phyloP scores from a whole-genome alignment of 495 filamentous ascomycete genomes.

The Achaetomiella virescens region DNA sequence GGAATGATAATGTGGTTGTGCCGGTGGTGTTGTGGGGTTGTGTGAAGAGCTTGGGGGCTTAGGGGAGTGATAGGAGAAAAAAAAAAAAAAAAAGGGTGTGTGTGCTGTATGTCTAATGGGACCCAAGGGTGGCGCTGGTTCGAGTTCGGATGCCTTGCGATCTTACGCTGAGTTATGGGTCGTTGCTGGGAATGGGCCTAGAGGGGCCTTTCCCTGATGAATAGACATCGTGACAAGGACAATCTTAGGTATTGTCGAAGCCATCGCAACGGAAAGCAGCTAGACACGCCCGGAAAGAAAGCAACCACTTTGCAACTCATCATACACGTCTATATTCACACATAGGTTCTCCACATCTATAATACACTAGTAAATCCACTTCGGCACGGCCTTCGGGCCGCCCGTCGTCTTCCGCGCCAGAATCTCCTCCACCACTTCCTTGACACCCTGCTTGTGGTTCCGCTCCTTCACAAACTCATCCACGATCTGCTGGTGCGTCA shows the following conservation, averaged over 20 bases:
- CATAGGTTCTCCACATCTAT: neutral
- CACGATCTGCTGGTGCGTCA: slow-evolving; percentile 39
- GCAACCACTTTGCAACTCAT: slow-evolving; percentile 2
- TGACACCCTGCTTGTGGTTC: slow-evolving; percentile 50
- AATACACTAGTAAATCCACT: slow-evolving; percentile 30
- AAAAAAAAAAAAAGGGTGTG: too few relatives aligned
- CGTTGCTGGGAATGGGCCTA: too few relatives aligned
- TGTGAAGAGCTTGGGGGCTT: slow-evolving; percentile 62
- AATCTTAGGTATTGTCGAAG: too few relatives aligned
- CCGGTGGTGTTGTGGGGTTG: slow-evolving; percentile 91
- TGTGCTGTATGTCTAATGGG: too few relatives aligned
- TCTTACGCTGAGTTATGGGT: too few relatives aligned
- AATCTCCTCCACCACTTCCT: slow-evolving; percentile 52
- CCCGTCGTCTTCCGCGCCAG: slow-evolving; percentile 43
- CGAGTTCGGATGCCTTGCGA: too few relatives aligned
- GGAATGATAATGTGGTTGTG: slow-evolving; percentile 98
- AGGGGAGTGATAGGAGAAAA: too few relatives aligned
- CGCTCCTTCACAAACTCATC: slow-evolving; percentile 40
- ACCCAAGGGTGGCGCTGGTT: too few relatives aligned
- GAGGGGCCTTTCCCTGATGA: too few relatives aligned
- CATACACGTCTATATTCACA: neutral
- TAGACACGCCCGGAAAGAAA: too few relatives aligned
- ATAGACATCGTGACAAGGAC: too few relatives aligned
- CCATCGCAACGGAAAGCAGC: too few relatives aligned
- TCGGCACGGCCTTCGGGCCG: slow-evolving; percentile 26